phyloP scores from a whole-genome alignment of 2,329 filamentous ascomycete species.

The Thermothelomyces thermophilus region DNA sequence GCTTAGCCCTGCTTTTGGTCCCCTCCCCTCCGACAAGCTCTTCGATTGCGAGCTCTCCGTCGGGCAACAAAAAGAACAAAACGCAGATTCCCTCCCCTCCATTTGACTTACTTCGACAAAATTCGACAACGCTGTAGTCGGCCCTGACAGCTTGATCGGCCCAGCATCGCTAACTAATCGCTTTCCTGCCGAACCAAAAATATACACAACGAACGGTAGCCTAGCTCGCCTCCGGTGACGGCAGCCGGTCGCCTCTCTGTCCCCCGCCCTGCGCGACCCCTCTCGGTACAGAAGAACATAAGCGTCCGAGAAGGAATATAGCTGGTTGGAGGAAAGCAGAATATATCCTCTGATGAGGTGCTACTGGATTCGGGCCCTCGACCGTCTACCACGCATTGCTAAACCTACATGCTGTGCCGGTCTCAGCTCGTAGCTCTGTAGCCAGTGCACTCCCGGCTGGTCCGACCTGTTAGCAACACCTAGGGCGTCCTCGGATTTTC shows the following conservation, averaged over 20 bases:
- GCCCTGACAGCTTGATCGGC: neutral
- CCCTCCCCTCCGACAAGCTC: neutral
- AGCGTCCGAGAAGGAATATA: neutral
- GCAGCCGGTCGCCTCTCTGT: constrained; percentile 2
- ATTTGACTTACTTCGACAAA: neutral
- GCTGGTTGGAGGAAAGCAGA: neutral
- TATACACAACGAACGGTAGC: neutral
- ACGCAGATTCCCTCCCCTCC: too few species aligned
- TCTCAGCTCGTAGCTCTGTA: neutral
- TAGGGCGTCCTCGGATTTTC: constrained; percentile 22
- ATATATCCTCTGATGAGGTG: constrained; percentile 7
- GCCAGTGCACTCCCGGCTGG: neutral
- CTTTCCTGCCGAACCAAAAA: neutral
- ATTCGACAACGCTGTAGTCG: neutral
- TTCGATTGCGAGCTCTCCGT: neutral
- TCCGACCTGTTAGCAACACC: neutral
- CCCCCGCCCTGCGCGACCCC: neutral
- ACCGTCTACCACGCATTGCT: neutral
- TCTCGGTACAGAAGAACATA: too few species aligned
- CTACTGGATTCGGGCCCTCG: neutral
- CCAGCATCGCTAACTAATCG: neutral
- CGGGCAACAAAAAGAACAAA: too few species aligned
- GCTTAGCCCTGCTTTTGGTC: neutral
- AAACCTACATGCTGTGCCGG: neutral
- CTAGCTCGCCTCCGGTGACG: neutral